These are phyloP conservation scores for Aspergillus egyptiacus DNA, from an alignment of 495 filamentous ascomycete species.

Conservation along the genomic window DNA sequence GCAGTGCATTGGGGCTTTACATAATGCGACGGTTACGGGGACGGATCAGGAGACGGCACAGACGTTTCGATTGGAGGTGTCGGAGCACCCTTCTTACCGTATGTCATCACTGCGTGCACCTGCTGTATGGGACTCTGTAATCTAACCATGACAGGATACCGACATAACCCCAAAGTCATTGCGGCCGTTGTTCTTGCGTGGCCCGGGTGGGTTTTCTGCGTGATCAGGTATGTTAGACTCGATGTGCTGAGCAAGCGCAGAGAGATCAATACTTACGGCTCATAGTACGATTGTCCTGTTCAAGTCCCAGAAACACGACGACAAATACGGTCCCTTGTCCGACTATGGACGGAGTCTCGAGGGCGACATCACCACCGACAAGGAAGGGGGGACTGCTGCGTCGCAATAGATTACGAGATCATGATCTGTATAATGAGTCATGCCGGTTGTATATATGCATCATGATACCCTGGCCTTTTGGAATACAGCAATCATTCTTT, in stretches of 20 bases:
- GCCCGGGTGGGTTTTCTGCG: slow-evolving; percentile 30
- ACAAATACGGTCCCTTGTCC: slow-evolving; percentile 22
- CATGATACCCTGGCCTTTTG: no score
- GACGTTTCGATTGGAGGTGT: slow-evolving; percentile 21
- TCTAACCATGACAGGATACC: slow-evolving; percentile 26
- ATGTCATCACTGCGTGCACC: slow-evolving; percentile 11
- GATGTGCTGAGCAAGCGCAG: no score
- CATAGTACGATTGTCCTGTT: slow-evolving; percentile 23
- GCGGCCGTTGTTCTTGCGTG: slow-evolving; percentile 38
- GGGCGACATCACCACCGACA: not conserved
- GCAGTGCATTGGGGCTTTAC: slow-evolving; percentile 36
- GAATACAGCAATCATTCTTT: no score
- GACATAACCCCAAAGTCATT: slow-evolving; percentile 31
- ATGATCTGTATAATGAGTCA: no score
- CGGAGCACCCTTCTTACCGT: slow-evolving; percentile 24
- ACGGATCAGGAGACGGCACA: slow-evolving; percentile 20
- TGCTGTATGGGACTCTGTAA: slow-evolving; percentile 1
- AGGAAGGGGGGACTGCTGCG: no score
- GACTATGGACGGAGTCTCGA: slow-evolving; percentile 8
- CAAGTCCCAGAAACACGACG: slow-evolving; percentile 25
- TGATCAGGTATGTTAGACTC: slow-evolving; percentile 25
- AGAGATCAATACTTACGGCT: no score
- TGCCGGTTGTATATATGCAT: no score
- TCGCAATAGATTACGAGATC: no score
- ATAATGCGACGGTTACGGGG: slow-evolving; percentile 31